phyloP scores from a whole-genome alignment of 2,329 filamentous ascomycete species.

The Chaetomium sp. region DNA sequence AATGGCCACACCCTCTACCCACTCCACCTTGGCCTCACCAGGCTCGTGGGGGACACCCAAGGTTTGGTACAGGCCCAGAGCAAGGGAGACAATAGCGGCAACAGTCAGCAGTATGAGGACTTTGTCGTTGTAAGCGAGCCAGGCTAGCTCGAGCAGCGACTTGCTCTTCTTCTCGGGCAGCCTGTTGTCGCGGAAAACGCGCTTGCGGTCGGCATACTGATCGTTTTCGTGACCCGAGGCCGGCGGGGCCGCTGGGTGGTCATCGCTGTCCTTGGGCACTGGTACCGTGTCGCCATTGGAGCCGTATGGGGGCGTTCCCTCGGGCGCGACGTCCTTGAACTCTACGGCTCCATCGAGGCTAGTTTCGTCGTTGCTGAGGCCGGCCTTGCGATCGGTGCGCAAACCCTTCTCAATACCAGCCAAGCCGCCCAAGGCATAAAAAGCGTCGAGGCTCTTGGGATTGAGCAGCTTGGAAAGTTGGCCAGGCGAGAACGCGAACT shows the following conservation, averaged over 20 bases:
- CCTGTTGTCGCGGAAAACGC: slow-evolving; percentile 53
- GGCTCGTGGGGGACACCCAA: slow-evolving; percentile 43
- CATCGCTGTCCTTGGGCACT: slow-evolving; percentile 18
- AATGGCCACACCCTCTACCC: slow-evolving; percentile 63
- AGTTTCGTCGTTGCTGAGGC: slow-evolving; percentile 65
- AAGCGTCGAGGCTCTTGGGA: slow-evolving; percentile 69
- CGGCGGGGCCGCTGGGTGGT: slow-evolving; percentile 8
- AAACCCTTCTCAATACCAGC: slow-evolving; percentile 67
- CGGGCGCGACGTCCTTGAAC: slow-evolving; percentile 56
- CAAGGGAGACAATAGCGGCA: slow-evolving; percentile 59
- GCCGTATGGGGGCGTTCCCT: slow-evolving; percentile 32
- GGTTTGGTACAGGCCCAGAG: slow-evolving; percentile 61
- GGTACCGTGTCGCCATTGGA: slow-evolving; percentile 29
- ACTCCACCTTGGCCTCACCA: slow-evolving; percentile 47
- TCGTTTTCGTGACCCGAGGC: slow-evolving; percentile 8
- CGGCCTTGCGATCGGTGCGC: slow-evolving; percentile 55
- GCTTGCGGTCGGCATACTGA: slow-evolving; percentile 43
- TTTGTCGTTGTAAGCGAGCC: slow-evolving; percentile 63
- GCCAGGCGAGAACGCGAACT: slow-evolving; percentile 66
- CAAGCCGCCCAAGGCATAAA: slow-evolving; percentile 68
- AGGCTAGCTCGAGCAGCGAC: slow-evolving; percentile 54
- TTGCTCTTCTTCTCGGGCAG: slow-evolving; percentile 59
- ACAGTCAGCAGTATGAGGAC: slow-evolving; percentile 60
- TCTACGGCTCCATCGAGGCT: slow-evolving; percentile 55
- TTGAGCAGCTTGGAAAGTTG: slow-evolving; percentile 72